These are phyloP conservation scores for Sarocladium kiliense DNA, from an alignment of 2,329 filamentous ascomycete genomes.

Conservation along the genomic window DNA sequence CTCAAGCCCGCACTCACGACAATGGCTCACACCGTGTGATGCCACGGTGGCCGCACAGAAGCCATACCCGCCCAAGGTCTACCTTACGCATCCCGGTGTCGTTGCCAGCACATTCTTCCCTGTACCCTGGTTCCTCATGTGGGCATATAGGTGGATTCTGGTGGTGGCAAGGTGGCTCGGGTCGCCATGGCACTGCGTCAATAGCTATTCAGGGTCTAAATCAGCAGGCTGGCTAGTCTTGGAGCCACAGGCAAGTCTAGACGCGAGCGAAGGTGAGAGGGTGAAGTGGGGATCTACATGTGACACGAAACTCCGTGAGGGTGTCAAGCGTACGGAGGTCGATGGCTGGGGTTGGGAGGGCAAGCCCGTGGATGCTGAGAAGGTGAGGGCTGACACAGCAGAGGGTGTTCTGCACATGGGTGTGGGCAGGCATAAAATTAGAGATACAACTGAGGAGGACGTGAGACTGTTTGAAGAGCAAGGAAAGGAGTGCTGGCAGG, in stretches of 20 bases:
- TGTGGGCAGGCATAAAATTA: slow-evolving; percentile 55
- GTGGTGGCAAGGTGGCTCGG: slow-evolving; percentile 71
- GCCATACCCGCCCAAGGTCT: slow-evolving; percentile 53
- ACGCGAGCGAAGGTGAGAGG: slow-evolving; percentile 48
- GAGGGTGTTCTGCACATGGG: slow-evolving; percentile 44
- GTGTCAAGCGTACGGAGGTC: slow-evolving; percentile 75
- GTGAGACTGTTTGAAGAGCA: slow-evolving; percentile 56
- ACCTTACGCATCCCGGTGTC: slow-evolving; percentile 81
- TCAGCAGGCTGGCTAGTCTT: slow-evolving; percentile 77
- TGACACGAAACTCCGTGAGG: slow-evolving; percentile 37
- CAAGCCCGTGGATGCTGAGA: slow-evolving; percentile 40
- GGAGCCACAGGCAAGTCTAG: slow-evolving; percentile 56
- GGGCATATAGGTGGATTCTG: slow-evolving; percentile 62
- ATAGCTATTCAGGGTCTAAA: slow-evolving; percentile 70
- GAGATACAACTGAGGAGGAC: slow-evolving; percentile 55
- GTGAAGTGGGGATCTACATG: slow-evolving; percentile 82
- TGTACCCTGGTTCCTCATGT: slow-evolving; percentile 63
- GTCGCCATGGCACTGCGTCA: slow-evolving; percentile 80
- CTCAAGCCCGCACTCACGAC: slow-evolving; percentile 48
- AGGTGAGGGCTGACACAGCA: slow-evolving; percentile 35
- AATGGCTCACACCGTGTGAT: slow-evolving; percentile 45
- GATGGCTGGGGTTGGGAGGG: slow-evolving; percentile 79
- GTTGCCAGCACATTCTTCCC: slow-evolving; percentile 78
- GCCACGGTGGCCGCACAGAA: slow-evolving; percentile 16
- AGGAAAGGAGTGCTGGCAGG: slow-evolving; percentile 58